Base-by-base conservation (phyloP, 2,329 filamentous ascomycete genomes). In the Calonectria pteridis region DNA sequence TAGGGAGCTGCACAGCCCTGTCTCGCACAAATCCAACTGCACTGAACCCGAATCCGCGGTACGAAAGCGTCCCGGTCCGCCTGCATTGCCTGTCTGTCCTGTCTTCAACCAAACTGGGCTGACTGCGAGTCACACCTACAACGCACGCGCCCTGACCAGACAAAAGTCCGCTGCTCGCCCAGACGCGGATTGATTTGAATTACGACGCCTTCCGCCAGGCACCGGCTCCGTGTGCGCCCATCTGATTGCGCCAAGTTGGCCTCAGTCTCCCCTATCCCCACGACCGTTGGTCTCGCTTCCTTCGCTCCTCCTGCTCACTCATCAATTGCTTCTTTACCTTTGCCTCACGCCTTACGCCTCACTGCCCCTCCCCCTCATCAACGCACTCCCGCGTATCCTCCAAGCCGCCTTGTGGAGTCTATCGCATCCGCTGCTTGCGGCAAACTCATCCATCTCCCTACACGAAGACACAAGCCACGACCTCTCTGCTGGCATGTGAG, bases 401-500 rank as follows among this genome's bases (percentile, higher is more conserved):
- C 40, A 58, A 51, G 31, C 33, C 31, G 31, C 58, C 62, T 28
- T 59, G 71, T 73, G 71, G 71, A 73, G 71, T 69, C 67, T 46
- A 55, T 51, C 58, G 11, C 58, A 64, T 69, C 58, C 67, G 33
- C 14, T 33, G 28, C 23, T 43, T 67, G 55, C 23, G 50, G 51
- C 65, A 16, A 67, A 37, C 23, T 40, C 63, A 33, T 71, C 37
- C 6, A 49, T 59, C 50, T 49, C 37, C 40, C 40, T 50, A 26
- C 7, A 53, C 51, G 37, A 58, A 33, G 37, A 40, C 58, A 13
- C 65, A 68, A 64, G 55, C 33, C 46, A 40, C 51, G 37, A 58
- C 51, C 64, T 55, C 28, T 71, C 63, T 62, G 55, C 75, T 78
- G 82, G 80, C 78, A 83, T 84, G 82, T 82, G 81, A 82, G 69